These are phyloP conservation scores for Pterocarpus macrocarpus DNA, from an alignment of 306 rosid genomes.

Conservation along the genomic window DNA sequence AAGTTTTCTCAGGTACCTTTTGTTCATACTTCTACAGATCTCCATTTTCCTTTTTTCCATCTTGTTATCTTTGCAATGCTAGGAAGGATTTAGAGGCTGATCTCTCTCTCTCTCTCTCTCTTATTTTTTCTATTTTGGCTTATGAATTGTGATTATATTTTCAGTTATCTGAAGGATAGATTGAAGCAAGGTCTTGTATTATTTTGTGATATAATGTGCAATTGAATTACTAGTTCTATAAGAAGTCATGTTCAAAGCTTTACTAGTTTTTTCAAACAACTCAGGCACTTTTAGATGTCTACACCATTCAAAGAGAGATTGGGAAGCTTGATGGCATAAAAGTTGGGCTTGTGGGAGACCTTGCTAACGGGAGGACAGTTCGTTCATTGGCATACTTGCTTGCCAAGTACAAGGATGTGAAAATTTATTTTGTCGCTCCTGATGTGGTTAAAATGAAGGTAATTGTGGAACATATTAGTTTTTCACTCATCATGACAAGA, in stretches of 20 bases:
- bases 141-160: neutral
- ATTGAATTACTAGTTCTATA: conserved; percentile 15
- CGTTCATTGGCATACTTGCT: conserved; percentile 92
- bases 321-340: conserved; percentile 81
- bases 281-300: conserved; percentile 89
- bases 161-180: conserved; percentile 8
- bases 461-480: conserved; percentile 29
- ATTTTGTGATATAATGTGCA: conserved; percentile 3
- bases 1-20: conserved; percentile 12
- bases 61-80: conserved; percentile 24
- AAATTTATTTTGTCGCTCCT: conserved; percentile 81
- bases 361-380: conserved; percentile 90
- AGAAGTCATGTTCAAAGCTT: conserved; percentile 27
- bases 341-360: conserved; percentile 92
- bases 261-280: conserved; percentile 33
- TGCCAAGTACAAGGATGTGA: conserved; percentile 77
- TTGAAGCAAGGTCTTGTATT: conserved; percentile 29
- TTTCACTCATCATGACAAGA: conserved; percentile 24
- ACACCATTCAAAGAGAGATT: conserved; percentile 81
- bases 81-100: neutral
- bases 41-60: neutral
- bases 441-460: conserved; percentile 92
- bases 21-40: conserved; percentile 26
- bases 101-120: no score
- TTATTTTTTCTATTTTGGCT: neutral